These are phyloP conservation scores for Earliella scabrosa DNA, from an alignment of 1,284 basidiomycete species.

Conservation along the genomic window DNA sequence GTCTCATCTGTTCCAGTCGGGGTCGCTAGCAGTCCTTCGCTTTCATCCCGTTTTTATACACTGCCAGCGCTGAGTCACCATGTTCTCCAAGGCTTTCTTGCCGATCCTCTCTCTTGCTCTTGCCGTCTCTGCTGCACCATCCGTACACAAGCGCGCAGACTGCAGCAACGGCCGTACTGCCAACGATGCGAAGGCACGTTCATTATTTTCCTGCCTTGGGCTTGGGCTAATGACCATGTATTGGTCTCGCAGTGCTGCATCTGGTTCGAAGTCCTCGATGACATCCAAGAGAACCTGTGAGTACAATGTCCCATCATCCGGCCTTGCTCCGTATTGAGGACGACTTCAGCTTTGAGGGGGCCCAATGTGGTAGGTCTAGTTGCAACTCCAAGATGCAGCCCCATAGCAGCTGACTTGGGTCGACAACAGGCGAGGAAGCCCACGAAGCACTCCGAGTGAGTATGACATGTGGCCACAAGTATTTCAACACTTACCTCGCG, in stretches of 20 bases:
- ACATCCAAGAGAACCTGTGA: conserved; percentile 3
- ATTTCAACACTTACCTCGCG: background rate
- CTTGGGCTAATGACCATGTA: background rate
- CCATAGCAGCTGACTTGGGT: no score
- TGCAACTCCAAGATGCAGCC: no score
- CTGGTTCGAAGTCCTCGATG: conserved; percentile 17
- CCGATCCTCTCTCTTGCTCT: conserved; percentile 4
- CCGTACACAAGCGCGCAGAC: conserved; percentile 11
- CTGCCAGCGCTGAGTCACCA: background rate
- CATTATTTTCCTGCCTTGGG: no score
- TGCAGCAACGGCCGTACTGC: conserved; percentile 31
- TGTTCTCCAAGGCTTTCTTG: conserved; percentile 11
- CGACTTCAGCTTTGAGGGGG: background rate
- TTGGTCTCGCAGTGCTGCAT: conserved; percentile 7
- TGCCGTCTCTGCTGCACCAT: conserved; percentile 4
- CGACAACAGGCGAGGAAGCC: conserved; percentile 9
- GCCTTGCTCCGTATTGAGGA: no score
- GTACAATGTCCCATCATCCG: background rate
- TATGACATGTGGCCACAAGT: background rate
- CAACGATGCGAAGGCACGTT: conserved; percentile 32
- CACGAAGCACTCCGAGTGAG: conserved; percentile 3
- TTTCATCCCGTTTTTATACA: no score
- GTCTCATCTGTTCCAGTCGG: background rate
- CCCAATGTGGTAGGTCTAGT: conserved; percentile 19
- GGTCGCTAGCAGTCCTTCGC: background rate